phyloP scores from a whole-genome alignment of 192 early-diverging fungal species.

The Linderina pennispora region DNA sequence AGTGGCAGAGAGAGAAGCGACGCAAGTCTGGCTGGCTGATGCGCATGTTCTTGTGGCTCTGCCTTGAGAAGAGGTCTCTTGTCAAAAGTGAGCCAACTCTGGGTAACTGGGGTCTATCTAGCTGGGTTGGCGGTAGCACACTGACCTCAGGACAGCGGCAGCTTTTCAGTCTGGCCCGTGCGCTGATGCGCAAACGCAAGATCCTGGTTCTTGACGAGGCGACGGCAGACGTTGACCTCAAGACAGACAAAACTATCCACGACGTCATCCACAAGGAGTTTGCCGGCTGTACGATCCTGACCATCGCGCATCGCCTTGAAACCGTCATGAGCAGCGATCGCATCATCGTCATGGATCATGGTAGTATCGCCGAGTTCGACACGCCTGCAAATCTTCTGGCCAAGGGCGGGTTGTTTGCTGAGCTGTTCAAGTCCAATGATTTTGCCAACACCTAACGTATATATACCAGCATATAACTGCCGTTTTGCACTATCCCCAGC shows the following conservation, averaged over 20 bases:
- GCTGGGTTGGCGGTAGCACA: constrained; percentile 3
- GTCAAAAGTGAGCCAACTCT: constrained; percentile 3
- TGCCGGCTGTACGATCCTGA: constrained; percentile 43
- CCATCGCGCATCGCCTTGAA: constrained; percentile 70
- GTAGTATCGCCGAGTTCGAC: constrained; percentile 57
- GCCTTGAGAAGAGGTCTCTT: too few species aligned
- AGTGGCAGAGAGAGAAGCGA: constrained; percentile 1
- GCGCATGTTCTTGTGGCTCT: constrained; percentile 1
- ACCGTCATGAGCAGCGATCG: constrained; percentile 62
- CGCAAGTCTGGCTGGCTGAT: constrained; percentile 2
- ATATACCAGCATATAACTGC: too few species aligned
- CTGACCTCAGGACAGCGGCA: constrained; percentile 54
- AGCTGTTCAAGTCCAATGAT: constrained; percentile 13
- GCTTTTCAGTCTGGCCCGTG: constrained; percentile 57
- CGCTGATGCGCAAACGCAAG: constrained; percentile 48
- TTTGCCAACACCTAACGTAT: too few species aligned
- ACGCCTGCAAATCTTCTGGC: constrained; percentile 52
- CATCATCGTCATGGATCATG: constrained; percentile 69
- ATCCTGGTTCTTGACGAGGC: constrained; percentile 66
- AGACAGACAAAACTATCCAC: constrained; percentile 18
- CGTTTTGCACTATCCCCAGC: too few species aligned
- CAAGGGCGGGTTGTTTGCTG: constrained; percentile 30
- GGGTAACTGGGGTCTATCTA: too few species aligned
- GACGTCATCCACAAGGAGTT: constrained; percentile 48
- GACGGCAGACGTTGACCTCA: constrained; percentile 55